Evolutionary conservation across 768 basidiomycete species (phyloP), one percentile per base, ranked within the genome.

Genomic region (Nidularia pulvinata): DNA sequence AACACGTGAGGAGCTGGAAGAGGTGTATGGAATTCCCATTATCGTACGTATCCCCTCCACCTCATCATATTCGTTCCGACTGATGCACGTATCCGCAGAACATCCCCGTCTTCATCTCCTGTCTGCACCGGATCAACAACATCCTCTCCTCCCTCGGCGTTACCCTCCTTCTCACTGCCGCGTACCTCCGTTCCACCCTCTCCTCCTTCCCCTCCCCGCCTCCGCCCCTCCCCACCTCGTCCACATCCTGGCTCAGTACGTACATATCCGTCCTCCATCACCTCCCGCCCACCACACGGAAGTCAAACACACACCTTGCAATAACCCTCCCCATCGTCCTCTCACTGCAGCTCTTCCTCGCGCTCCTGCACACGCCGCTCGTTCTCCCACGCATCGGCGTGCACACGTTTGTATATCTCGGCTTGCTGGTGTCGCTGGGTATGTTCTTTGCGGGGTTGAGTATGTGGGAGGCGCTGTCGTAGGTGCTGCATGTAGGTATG

Each of bases 91-190:
- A 36, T 33, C 52, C 37, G 19, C 61, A 90, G 89, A 78, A 77
- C 56, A 89, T 94, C 33, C 91, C 91, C 0, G 84, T 89, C 2
- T 89, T 93, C 63, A 79, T 94, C 16, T 82, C 86, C 6, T 88
- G 85, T 61, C 74, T 94, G 50, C 88, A 91, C 64, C 82, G 91
- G 51, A 69, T 91, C 55, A 90, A 91, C 65, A 79, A 86, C 4
- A 78, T 92, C 55, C 65, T 93, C 6, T 79, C 90, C 51, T 82
- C 88, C 10, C 64, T 92, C 14, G 90, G 89, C 7, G 73, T 85
- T 46, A 84, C 78, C 37, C 79, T 91, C 25, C 68, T 86, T 51
- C 66, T 89, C 37, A 78, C 85, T 9, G 77, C 82, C 30, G 78
- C 82, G 25, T 88, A 87, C 62, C 79, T 89, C 57, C 77, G 77